Evolutionary conservation across 306 rosid species (phyloP), one percentile per base, ranked within the genome.

Genomic region (Carpinus fangiana): DNA sequence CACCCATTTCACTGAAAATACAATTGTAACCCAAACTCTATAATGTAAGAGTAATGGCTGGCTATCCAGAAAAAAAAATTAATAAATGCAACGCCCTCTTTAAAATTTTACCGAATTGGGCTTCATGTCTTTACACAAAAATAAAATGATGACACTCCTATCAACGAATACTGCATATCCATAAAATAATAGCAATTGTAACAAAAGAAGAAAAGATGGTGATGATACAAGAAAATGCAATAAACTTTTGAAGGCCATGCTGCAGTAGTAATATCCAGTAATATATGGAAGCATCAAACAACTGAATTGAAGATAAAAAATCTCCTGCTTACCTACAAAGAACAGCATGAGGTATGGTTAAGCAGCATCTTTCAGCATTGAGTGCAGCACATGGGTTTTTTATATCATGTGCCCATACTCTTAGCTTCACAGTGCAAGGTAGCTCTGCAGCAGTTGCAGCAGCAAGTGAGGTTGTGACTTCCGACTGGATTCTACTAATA

Each of bases 1-100:
- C 77, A 67, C 87, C 89, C 89, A 86, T 86, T 82, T 86, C 87
- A 83, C 89, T 86, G 89, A 70, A 74, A 82, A 74, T 54, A 76
- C 52, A 77, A 48, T 68, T 76, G 64, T 52, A 73, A 72, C 41
- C 46, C 70, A 71, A 48, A 23, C 4, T 23, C 78, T 70, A 74
- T n/a, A 78, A 31, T 43, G 67, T 59, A 84, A 48, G 34, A 13
- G 36, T 23, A 67, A 54, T 64, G 23, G 53, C 57, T 3, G 12
- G 57, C 57, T 16, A 52, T 17, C 57, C 57, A 52, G 8, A 21
- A 23, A 59, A 59, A 56, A 56, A 23, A 10, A 16, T 9, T 48
- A 11, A 23, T 59, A 59, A 59, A 59, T 23, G 36, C 45, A 21
- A 59, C 31, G 11, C 34, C 65, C 65, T 57, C 26, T 59, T 59